Evolutionary conservation across 2,329 filamentous ascomycete species (phyloP).

Genomic region (Trichoderma guizhouense): DNA sequence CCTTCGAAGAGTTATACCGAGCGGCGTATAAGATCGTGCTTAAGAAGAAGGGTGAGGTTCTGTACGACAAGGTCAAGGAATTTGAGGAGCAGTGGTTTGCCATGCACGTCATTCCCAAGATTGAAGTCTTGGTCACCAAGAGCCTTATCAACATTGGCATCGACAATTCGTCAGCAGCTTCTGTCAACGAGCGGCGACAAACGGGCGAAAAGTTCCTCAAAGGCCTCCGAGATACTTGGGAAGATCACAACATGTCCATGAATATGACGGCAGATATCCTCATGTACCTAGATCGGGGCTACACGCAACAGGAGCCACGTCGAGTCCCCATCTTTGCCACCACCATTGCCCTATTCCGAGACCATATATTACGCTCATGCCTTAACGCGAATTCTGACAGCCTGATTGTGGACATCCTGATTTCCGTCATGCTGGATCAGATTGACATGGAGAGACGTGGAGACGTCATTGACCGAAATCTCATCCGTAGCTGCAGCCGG

Average conservation of each 20-base stretch:
- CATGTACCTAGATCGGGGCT: conserved; percentile 95
- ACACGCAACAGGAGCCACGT: conserved; percentile 62
- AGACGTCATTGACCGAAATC: conserved; percentile 77
- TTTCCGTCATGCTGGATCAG: conserved; percentile 81
- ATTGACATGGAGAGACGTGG: conserved; percentile 90
- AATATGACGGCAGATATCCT: conserved; percentile 95
- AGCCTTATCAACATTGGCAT: conserved; percentile 62
- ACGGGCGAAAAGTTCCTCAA: conserved; percentile 81
- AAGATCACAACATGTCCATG: conserved; percentile 88
- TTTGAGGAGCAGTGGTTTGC: conserved; percentile 83
- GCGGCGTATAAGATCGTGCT: conserved; percentile 92
- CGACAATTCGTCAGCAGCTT: conserved; percentile 53
- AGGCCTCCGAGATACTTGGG: conserved; percentile 74
- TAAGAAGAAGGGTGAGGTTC: conserved; percentile 74
- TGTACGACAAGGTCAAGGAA: conserved; percentile 76
- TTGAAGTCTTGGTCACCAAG: conserved; percentile 67
- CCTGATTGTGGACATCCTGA: conserved; percentile 70
- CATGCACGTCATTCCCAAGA: conserved; percentile 66
- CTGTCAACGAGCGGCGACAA: conserved; percentile 73
- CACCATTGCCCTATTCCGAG: conserved; percentile 83
- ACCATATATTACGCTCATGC: conserved; percentile 70
- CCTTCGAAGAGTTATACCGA: conserved; percentile 93
- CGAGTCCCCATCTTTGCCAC: conserved; percentile 77
- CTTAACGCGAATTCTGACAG: conserved; percentile 44
- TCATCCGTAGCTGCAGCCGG: conserved; percentile 78